Percentiles rank a stretch among this genome's conserved stretches.
Evolutionary conservation across 2,329 filamentous ascomycete genomes (phyloP).

Genomic region (Colletotrichum sansevieriae): DNA sequence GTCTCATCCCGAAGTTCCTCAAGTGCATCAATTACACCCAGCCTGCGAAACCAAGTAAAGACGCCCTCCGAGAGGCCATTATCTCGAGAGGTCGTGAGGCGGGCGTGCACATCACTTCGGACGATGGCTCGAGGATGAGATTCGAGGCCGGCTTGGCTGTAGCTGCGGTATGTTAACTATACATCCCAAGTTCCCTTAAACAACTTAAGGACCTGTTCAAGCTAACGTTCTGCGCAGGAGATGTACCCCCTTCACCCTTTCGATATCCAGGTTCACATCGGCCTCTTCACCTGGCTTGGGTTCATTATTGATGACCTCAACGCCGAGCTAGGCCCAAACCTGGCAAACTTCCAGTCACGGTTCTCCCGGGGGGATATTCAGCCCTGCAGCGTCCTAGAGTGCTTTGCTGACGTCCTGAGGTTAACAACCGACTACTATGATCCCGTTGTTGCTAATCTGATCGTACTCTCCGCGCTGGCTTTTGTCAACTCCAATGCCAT

Average conservation of each 20-base stretch:
- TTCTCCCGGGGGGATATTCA: constrained; percentile 44
- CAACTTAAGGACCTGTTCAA: neutral
- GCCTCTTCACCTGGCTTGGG: constrained; percentile 49
- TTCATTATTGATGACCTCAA: constrained; percentile 49
- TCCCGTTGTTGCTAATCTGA: constrained; percentile 46
- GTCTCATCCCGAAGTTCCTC: constrained; percentile 22
- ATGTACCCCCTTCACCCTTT: constrained; percentile 43
- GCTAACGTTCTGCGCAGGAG: constrained; percentile 20
- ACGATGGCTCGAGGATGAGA: constrained; percentile 25
- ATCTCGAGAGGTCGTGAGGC: constrained; percentile 11
- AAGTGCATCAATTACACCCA: constrained; percentile 11
- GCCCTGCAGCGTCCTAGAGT: constrained; percentile 41
- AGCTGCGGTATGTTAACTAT: constrained; percentile 12
- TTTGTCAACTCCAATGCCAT: constrained; percentile 48
- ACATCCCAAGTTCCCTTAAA: too few relatives aligned
- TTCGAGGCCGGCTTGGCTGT: constrained; percentile 32
- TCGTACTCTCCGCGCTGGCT: constrained; percentile 47
- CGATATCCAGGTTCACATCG: constrained; percentile 48
- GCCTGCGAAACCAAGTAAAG: neutral
- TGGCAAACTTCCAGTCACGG: constrained; percentile 45
- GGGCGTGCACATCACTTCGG: constrained; percentile 4
- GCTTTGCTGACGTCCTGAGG: constrained; percentile 45
- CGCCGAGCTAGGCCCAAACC: constrained; percentile 38
- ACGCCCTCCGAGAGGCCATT: constrained; percentile 10
- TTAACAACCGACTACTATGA: constrained; percentile 45